Conservation (phyloP, 129 eudicot genomes). For the Artemisia tridentata region DNA sequence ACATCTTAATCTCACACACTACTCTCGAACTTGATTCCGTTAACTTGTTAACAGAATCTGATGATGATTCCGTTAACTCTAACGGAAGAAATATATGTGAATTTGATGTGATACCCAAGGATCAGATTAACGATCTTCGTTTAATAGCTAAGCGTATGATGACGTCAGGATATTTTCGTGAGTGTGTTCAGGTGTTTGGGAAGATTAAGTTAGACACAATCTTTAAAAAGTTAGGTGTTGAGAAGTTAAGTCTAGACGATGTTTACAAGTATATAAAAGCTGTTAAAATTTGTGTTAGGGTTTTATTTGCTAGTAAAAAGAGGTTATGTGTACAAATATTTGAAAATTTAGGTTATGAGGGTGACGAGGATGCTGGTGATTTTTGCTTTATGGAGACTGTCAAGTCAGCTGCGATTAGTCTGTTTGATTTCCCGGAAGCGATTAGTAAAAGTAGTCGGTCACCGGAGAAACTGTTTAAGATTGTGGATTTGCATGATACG, state of each 20-base stretch:
- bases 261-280: slow-evolving; percentile 65
- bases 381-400: slow-evolving; percentile 64
- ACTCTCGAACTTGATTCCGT: slow-evolving; percentile 45
- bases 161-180: slow-evolving; percentile 47
- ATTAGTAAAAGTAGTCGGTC: slow-evolving; percentile 64
- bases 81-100: slow-evolving; percentile 51
- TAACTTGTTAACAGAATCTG: slow-evolving; percentile 32
- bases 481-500: slow-evolving; percentile 68
- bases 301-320: slow-evolving; percentile 64
- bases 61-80: slow-evolving; percentile 19
- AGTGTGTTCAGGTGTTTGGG: slow-evolving; percentile 66
- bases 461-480: slow-evolving; percentile 77
- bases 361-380: slow-evolving; percentile 32
- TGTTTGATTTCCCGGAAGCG: slow-evolving; percentile 74
- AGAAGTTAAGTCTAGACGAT: slow-evolving; percentile 65
- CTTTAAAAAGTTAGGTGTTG: slow-evolving; percentile 46
- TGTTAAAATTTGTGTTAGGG: slow-evolving; percentile 50
- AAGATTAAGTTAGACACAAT: slow-evolving; percentile 42
- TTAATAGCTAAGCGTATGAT: slow-evolving; percentile 70
- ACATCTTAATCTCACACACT: slow-evolving; percentile 48
- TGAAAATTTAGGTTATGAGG: slow-evolving; percentile 31
- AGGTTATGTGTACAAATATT: slow-evolving; percentile 50
- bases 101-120: slow-evolving; percentile 55
- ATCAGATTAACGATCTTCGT: slow-evolving; percentile 51
- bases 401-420: slow-evolving; percentile 58